A percentile compares a stretch with the other conserved stretches of the same genome.
These are phyloP conservation scores for Paramyrothecium roridum DNA, from an alignment of 2,329 filamentous ascomycete species.

Conservation along the genomic window DNA sequence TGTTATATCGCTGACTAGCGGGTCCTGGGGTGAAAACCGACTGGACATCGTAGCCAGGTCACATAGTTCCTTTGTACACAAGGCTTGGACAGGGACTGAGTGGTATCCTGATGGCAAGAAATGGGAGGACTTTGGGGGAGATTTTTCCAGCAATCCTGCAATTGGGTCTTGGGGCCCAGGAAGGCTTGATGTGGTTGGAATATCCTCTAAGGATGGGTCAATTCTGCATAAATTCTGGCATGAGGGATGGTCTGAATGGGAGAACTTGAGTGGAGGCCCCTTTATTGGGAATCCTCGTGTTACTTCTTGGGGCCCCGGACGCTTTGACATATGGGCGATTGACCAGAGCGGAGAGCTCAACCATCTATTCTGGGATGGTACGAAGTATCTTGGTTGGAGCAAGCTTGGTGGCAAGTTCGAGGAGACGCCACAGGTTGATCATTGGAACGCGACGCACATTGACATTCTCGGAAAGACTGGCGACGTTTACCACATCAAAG, in stretches of 20 bases:
- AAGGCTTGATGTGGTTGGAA: neutral
- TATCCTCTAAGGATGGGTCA: neutral
- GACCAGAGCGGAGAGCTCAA: neutral
- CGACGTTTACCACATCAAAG: neutral
- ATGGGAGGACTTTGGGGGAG: slow-evolving; percentile 1
- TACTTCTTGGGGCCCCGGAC: slow-evolving; percentile 1
- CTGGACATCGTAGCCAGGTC: slow-evolving; percentile 1
- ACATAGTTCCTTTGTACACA: neutral
- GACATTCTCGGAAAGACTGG: slow-evolving; percentile 3
- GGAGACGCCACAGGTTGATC: neutral
- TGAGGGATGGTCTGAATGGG: slow-evolving; percentile 1
- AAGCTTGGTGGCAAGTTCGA: slow-evolving; percentile 1
- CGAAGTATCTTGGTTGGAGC: slow-evolving; percentile 1
- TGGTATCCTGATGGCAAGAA: neutral
- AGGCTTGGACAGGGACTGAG: slow-evolving; percentile 1
- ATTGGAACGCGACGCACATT: slow-evolving; percentile 3
- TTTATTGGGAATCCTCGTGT: neutral
- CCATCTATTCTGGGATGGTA: slow-evolving; percentile 5
- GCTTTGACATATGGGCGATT: slow-evolving; percentile 4
- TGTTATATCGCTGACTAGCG: neutral
- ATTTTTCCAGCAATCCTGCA: neutral
- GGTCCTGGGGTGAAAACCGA: neutral
- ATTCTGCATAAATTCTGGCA: slow-evolving; percentile 1
- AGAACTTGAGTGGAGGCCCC: neutral
- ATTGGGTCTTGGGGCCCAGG: neutral